Evolutionary conservation across 306 rosid species (phyloP), one percentile per base, ranked within the genome.

Genomic region (Glycyrrhiza uralensis): DNA sequence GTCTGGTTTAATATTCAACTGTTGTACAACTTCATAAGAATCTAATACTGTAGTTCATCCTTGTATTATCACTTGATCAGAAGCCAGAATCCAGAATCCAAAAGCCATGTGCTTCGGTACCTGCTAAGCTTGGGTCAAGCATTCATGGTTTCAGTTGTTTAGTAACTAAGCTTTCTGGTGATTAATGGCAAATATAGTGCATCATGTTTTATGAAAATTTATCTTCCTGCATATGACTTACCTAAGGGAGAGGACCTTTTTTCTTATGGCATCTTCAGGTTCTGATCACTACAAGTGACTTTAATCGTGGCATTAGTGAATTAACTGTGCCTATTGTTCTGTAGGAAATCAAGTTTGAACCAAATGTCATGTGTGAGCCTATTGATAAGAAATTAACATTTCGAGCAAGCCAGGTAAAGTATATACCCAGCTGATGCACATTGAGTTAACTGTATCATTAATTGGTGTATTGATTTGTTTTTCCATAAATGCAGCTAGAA

Each of bases 311-410:
- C 14, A 26, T 45, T 57, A 42, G 47, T 49, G 54, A 56, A 72
- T 51, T 66, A 62, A 72, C 66, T 26, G 61, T 69, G 7, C 54
- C 52, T 55, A 23, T 56, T 52, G 3, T 49, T 71, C 52, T 81
- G 56, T 83, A 94, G 98, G 99, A 95, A 85, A 95, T 95, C 49
- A 95, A 95, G 86, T 91, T 89, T 74, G 97, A 95, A 76, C 99
- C 99, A 33, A 80, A 80, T 85, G 93, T 95, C 63, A 91, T 95
- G 99, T 95, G 99, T 55, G 99, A 95, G 77, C 93, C 89, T 59
- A 87, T 95, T 28, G 99, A 95, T 79, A 92, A 89, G 93, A 89
- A 85, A 79, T 20, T 78, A 76, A 86, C 93, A 38, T 95, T 95
- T 81, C 87, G 92, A 74, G 85, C 84, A 68, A 86, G 96, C 79